Percentiles rank a stretch among this genome's conserved stretches.
Conservation (phyloP, 345 rosid genomes). For the Syzygium aromaticum region DNA sequence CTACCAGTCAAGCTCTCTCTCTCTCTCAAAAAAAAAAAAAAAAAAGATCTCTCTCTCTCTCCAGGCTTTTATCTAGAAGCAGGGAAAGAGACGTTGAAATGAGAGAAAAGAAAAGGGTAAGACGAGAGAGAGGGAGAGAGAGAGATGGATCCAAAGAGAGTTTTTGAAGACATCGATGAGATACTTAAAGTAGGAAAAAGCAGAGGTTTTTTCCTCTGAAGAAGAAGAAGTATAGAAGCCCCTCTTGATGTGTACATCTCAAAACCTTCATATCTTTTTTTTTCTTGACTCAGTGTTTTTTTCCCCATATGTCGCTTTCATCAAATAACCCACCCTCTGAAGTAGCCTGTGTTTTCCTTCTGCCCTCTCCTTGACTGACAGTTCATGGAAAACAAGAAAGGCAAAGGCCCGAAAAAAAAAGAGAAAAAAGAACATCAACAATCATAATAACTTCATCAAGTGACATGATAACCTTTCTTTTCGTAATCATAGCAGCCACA, state of each 20-base stretch:
- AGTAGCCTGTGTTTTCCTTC: not conserved
- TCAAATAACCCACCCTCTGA: conserved; percentile 22
- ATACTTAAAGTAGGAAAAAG: conserved; percentile 50
- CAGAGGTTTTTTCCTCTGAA: conserved; percentile 45
- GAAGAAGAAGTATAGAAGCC: conserved; percentile 41
- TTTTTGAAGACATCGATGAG: not conserved
- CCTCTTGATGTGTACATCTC: conserved; percentile 43
- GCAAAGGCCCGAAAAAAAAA: not conserved
- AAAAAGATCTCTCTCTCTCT: not conserved
- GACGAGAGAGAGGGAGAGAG: not conserved
- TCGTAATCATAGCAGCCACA: not conserved
- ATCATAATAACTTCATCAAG: not conserved
- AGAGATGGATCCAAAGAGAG: conserved; percentile 23
- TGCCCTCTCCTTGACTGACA: not conserved
- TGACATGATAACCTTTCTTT: not conserved
- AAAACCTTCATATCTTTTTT: conserved; percentile 3
- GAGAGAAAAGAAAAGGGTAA: not conserved
- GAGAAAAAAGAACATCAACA: not conserved
- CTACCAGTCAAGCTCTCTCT: not conserved
- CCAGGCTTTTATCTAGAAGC: not conserved
- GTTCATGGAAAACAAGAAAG: not conserved
- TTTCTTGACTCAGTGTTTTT: conserved; percentile 25
- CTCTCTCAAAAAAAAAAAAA: not conserved
- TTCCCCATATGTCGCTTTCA: conserved; percentile 39
- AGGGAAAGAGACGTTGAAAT: not conserved